Percentiles rank a stretch among this genome's conserved stretches.
These are phyloP conservation scores for Panicum miliaceum DNA, from an alignment of 176 grass and related monocot species.

Conservation along the genomic window DNA sequence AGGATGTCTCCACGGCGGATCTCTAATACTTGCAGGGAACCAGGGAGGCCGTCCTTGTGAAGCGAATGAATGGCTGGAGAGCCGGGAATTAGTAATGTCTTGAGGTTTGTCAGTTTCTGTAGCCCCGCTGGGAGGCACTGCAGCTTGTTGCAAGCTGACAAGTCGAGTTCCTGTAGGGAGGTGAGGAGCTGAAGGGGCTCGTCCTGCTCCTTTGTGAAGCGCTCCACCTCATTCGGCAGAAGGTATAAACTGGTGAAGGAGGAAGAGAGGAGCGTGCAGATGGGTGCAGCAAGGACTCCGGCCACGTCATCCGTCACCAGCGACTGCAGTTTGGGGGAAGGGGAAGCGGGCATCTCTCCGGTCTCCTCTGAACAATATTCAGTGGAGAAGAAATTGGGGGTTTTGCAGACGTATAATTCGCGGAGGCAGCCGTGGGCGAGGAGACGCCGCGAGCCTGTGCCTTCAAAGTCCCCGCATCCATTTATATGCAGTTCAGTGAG, in stretches of 20 bases:
- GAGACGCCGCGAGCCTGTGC: not conserved
- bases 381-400: not conserved
- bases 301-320: not conserved
- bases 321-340: not conserved
- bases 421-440: not conserved
- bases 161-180: not conserved
- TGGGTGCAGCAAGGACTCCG: not conserved
- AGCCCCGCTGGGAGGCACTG: not conserved
- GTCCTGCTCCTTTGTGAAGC: not conserved
- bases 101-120: not conserved
- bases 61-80: not conserved
- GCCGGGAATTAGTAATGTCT: not conserved
- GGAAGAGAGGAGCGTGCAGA: not conserved
- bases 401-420: rapidly evolving
- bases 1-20: rapidly evolving
- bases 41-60: not conserved
- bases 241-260: not conserved
- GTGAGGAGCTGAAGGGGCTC: not conserved
- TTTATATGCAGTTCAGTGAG: rapidly evolving
- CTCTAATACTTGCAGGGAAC: not conserved
- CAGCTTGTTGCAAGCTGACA: not conserved
- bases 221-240: rapidly evolving
- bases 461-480: rapidly evolving
- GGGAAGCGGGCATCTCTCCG: not conserved
- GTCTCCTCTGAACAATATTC: too few species aligned